Base-by-base conservation (phyloP, 176 grass and related monocot genomes). In the Phragmites australis region DNA sequence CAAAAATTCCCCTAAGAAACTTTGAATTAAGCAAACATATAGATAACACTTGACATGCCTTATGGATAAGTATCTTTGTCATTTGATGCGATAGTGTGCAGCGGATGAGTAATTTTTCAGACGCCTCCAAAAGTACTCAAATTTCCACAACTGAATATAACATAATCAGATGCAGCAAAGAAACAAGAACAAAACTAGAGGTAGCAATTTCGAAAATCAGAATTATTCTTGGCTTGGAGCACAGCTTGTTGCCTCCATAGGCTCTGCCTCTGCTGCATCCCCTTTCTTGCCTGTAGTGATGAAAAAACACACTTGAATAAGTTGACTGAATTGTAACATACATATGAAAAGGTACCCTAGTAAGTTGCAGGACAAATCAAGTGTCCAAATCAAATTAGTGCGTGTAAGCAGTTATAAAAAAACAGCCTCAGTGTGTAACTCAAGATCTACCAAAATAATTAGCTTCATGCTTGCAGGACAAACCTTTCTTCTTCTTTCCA, bases 401-500 rank as follows among this genome's bases (percentile, higher is more conserved):
- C 2, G n/a, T 37, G 8, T 3, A 16, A 23, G 43, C 15, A 23
- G 6, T 49, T 62, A 52, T 6, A 0, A n/a, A 23, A 67, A 62
- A 47, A 41, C 10, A 46, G 37, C 11, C 16, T 61, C 5, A 39
- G 2, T 3, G 34, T 74, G 12, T 6, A 48, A 37, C 1, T 43
- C 3, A 83, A 83, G 3, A 49, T 1, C 9, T 13, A 11, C 13
- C 21, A 17, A 80, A 86, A 42, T 10, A 23, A 57, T 44, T 3
- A 46, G 72, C 2, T n/a, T 19, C 8, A 9, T 30, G 37, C 70
- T 47, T 31, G 39, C 31, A 5, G 1, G 19, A 51, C 49, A 31
- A 9, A 95, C 97, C 97, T 90, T 91, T 99, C 67, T 99, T 99
- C 79, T 95, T 99, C 80, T 99, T 99, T 67, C 93, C 97, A 66